These are phyloP conservation scores for Condylostoma magnum DNA, from an alignment of 169 alveolate species.

Conservation along the genomic window DNA sequence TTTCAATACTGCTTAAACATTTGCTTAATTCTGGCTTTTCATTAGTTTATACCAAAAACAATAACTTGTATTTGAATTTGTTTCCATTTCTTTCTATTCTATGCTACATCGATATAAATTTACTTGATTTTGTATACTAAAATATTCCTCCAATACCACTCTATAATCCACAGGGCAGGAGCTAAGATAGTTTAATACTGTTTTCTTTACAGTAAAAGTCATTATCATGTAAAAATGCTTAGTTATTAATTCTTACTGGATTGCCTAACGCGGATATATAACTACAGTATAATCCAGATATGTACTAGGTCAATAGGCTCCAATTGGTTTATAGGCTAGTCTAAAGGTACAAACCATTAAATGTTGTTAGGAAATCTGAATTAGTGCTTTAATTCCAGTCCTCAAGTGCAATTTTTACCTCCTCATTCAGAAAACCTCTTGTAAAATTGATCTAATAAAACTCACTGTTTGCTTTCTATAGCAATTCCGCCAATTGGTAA, in stretches of 20 bases:
- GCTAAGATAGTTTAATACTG: neutral
- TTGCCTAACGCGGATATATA: neutral
- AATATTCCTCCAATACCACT: neutral
- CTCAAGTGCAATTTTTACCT: too few species aligned
- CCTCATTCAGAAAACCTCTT: too few species aligned
- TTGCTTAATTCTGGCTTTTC: neutral
- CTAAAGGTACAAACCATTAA: neutral
- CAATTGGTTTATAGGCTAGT: neutral
- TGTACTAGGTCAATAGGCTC: neutral
- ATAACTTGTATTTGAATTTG: neutral
- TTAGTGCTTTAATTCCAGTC: too few species aligned
- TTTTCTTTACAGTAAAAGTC: conserved; percentile 12
- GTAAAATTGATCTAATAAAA: too few species aligned
- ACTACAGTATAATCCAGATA: neutral
- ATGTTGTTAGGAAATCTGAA: neutral
- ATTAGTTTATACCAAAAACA: neutral
- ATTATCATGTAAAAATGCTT: neutral
- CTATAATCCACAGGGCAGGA: neutral
- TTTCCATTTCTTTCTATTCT: neutral
- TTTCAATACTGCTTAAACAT: neutral
- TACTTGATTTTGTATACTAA: neutral
- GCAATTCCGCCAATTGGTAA: too few species aligned
- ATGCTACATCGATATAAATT: neutral
- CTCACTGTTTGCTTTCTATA: too few species aligned
- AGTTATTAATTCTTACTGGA: neutral